Evolutionary conservation across 2,329 filamentous ascomycete species (phyloP).

Genomic region (Dothidotthia symphoricarpi): DNA sequence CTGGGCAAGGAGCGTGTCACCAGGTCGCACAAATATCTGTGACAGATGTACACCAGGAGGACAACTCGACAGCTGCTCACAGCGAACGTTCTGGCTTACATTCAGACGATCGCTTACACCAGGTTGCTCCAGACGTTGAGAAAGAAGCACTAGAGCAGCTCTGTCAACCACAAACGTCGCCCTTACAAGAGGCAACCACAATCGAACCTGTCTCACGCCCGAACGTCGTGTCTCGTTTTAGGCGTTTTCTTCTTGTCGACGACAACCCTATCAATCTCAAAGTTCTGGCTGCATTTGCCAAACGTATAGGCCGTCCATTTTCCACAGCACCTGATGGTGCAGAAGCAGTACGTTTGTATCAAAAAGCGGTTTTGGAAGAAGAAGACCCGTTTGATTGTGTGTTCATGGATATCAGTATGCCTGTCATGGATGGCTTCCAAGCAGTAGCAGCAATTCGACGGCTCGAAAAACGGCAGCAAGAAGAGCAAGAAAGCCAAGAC

Average conservation of each 20-base stretch:
- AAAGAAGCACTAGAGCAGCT: no score
- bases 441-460: slow-evolving; percentile 25
- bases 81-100: no score
- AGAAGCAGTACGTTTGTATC: slow-evolving; percentile 24
- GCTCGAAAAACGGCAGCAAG: slow-evolving; percentile 13
- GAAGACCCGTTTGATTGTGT: slow-evolving; percentile 19
- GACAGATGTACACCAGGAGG: no score
- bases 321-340: slow-evolving; percentile 25
- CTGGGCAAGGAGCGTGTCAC: no score
- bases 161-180: no score
- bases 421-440: slow-evolving; percentile 32
- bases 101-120: no score
- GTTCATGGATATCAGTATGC: slow-evolving; percentile 37
- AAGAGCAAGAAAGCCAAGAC: background rate
- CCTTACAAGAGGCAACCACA: no score
- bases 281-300: slow-evolving; percentile 26
- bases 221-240: slow-evolving; percentile 4
- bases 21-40: no score
- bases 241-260: slow-evolving; percentile 34
- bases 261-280: slow-evolving; percentile 40
- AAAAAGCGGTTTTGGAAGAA: slow-evolving; percentile 4
- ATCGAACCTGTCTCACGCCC: background rate
- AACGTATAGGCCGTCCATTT: slow-evolving; percentile 16
- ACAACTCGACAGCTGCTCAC: no score
- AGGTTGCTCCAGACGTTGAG: no score